Evolutionary conservation across 1,284 basidiomycete species (phyloP).

Genomic region (Irpex sp.): DNA sequence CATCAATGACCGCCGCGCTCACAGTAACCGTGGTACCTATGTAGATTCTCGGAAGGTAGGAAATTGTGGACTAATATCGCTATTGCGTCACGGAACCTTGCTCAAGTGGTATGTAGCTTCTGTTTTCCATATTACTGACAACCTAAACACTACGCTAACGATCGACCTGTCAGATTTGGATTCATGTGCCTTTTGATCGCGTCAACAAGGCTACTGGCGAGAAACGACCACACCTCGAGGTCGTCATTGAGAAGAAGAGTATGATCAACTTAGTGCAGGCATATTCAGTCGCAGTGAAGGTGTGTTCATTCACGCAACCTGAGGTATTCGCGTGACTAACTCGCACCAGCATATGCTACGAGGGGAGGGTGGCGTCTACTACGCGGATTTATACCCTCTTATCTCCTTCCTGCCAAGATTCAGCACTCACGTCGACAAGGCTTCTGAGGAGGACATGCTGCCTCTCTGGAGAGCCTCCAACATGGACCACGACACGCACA

Average conservation of each 20-base stretch:
- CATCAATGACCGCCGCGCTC: background rate
- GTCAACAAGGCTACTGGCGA: conserved; percentile 30
- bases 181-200: conserved; percentile 52
- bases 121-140: background rate
- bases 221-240: conserved; percentile 40
- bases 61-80: conserved; percentile 61
- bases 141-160: background rate
- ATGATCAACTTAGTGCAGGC: conserved; percentile 71
- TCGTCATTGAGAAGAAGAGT: conserved; percentile 68
- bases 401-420: conserved; percentile 58
- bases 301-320: conserved; percentile 17
- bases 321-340: background rate
- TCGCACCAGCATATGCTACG: conserved; percentile 33
- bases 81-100: conserved; percentile 50
- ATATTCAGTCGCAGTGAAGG: conserved; percentile 60
- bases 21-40: background rate
- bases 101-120: conserved; percentile 41
- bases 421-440: conserved; percentile 31
- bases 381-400: conserved; percentile 35
- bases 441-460: conserved; percentile 43
- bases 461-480: conserved; percentile 54
- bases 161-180: conserved; percentile 46
- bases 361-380: conserved; percentile 45
- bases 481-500: conserved; percentile 28
- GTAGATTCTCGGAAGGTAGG: conserved; percentile 57